Base-by-base conservation (phyloP, 371 early-diverging fungal genomes). In the Rhizomucor miehei region DNA sequence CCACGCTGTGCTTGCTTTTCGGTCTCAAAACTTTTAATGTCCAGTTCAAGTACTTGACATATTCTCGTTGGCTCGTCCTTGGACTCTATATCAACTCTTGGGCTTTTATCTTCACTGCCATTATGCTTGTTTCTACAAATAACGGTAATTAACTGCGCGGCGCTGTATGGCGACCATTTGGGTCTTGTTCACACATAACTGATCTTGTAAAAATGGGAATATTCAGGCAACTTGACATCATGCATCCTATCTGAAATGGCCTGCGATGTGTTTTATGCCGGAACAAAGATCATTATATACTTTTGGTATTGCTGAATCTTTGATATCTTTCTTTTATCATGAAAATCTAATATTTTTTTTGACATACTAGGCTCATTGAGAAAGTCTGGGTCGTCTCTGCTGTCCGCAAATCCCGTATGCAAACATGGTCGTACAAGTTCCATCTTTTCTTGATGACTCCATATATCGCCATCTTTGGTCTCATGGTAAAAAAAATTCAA, bases 1-100 rank as follows among this genome's bases (percentile, higher is more conserved):
- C 73, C 8, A 36, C 70, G 39, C 63, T 77, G 63, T 66, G 68
- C 14, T 13, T 59, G 4, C 60, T 77, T 1, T 72, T 74, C 56
- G 78, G 75, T 6, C 60, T 70, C 54, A 74, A 74, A 57, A 72
- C 78, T 20, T 67, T 59, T 13, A 70, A 70, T 40, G 68, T 74
- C 3, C 60, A 62, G 39, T 56, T 59, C 45, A 55, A 52, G 29
- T 58, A 61, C 11, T 48, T 77, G 57, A 67, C 67, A 52, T 72
- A 67, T 39, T 65, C 73, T 3, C 67, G 75, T 16, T 63, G 68
- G 36, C 71, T 77, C 19, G 75, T 77, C 44, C 49, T 75, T 23
- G 19, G 23, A 9, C 59, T 77, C 2, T 77, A 74, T 51, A 20
- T 70, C 34, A 39, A 52, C 37, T 77, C 78, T 3, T 77, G 78